phyloP scores from a whole-genome alignment of 2,329 filamentous ascomycete species.

The Dryadomyces quercus-mongolicae region DNA sequence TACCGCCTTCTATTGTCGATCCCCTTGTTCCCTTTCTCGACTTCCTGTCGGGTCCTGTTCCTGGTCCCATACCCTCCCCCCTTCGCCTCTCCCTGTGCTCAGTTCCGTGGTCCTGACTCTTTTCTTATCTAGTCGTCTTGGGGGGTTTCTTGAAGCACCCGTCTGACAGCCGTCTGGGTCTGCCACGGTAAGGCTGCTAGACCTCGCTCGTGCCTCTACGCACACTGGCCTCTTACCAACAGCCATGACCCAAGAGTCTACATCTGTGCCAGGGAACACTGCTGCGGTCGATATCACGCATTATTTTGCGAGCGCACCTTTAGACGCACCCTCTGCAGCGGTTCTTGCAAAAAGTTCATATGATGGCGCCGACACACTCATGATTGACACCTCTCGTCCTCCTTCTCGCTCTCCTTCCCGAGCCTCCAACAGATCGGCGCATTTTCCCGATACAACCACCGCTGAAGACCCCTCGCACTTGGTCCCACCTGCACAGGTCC shows the following conservation, averaged over 20 bases:
- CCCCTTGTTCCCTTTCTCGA: not conserved
- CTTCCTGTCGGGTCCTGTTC: not conserved
- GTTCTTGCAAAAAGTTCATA: not conserved
- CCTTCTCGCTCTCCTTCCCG: constrained; percentile 5
- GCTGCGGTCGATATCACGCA: not conserved
- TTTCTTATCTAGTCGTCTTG: not conserved
- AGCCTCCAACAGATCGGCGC: not conserved
- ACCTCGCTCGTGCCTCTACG: not conserved
- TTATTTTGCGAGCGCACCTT: not conserved
- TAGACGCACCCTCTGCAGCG: not conserved
- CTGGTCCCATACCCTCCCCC: not conserved
- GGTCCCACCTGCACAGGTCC: not conserved
- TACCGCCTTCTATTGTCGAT: not conserved
- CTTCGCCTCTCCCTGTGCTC: not conserved
- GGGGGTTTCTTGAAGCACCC: not conserved
- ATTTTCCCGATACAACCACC: not conserved
- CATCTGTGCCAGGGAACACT: not conserved
- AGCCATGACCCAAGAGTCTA: constrained; percentile 4
- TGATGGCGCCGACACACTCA: not conserved
- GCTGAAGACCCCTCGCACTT: not conserved
- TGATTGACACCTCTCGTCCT: constrained; percentile 3
- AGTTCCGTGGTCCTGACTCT: not conserved
- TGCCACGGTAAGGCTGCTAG: not conserved
- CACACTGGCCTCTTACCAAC: not conserved
- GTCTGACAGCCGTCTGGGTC: not conserved